Percentiles rank a stretch among this genome's conserved stretches.
phyloP scores from a whole-genome alignment of 495 filamentous ascomycete species.

The Aspergillus campestris region DNA sequence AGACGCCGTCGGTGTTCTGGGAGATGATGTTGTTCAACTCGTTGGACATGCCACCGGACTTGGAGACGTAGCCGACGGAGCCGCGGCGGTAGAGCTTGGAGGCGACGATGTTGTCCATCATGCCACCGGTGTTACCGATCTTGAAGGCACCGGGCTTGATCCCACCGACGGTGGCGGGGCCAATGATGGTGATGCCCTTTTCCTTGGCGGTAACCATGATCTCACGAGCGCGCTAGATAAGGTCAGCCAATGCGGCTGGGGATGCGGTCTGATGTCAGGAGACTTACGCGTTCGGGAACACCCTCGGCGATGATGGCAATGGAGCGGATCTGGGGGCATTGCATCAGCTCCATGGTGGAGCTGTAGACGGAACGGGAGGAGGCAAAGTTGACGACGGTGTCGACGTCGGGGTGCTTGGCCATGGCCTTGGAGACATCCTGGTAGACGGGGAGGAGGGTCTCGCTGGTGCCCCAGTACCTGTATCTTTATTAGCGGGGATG shows the following conservation, averaged over 20 bases:
- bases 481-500: neutral
- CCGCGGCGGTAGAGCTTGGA: slow-evolving; percentile 99
- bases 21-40: slow-evolving; percentile 99
- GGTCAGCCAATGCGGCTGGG: slow-evolving; percentile 11
- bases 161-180: slow-evolving; percentile 95
- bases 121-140: slow-evolving; percentile 99
- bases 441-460: slow-evolving; percentile 97
- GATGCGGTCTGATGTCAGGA: neutral
- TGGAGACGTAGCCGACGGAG: slow-evolving; percentile 98
- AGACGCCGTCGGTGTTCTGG: slow-evolving; percentile 91
- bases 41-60: slow-evolving; percentile 99
- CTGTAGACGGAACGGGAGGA: slow-evolving; percentile 96
- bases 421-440: slow-evolving; percentile 90
- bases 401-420: slow-evolving; percentile 94
- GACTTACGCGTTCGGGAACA: slow-evolving; percentile 88
- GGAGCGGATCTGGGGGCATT: slow-evolving; percentile 90
- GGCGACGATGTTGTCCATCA: slow-evolving; percentile 99
- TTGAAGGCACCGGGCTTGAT: slow-evolving; percentile 99
- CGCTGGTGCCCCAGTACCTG: slow-evolving; percentile 97
- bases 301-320: slow-evolving; percentile 99
- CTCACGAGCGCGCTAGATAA: slow-evolving; percentile 76
- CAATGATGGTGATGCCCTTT: slow-evolving; percentile 99
- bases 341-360: slow-evolving; percentile 97
- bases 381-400: slow-evolving; percentile 98
- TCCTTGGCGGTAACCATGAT: slow-evolving; percentile 90